These are phyloP conservation scores for Tetracentron sinense DNA, from an alignment of 164 flowering plant genomes.

Conservation along the genomic window DNA sequence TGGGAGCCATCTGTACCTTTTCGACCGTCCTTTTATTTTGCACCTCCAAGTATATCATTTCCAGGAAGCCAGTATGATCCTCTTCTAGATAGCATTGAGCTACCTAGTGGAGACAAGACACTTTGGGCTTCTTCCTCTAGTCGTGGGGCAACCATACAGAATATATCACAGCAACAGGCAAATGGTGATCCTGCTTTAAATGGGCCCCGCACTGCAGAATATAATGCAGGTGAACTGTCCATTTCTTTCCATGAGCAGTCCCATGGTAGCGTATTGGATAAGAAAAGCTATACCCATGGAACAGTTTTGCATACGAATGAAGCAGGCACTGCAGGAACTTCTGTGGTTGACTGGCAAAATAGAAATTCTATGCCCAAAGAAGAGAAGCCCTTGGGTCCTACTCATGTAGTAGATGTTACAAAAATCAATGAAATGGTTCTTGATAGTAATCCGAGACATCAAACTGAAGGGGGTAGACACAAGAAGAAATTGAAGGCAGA, in stretches of 20 bases:
- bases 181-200: constrained; percentile 25
- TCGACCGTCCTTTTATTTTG: constrained; percentile 52
- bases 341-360: constrained; percentile 26
- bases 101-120: constrained; percentile 22
- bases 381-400: constrained; percentile 22
- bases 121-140: constrained; percentile 24
- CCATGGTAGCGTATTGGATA: constrained; percentile 19
- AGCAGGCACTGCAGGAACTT: constrained; percentile 29
- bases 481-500: constrained; percentile 22
- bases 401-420: constrained; percentile 23
- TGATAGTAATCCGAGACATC: constrained; percentile 20
- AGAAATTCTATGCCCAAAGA: constrained; percentile 16
- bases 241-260: constrained; percentile 19
- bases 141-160: constrained; percentile 15
- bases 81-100: constrained; percentile 61
- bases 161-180: constrained; percentile 20
- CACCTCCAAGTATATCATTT: constrained; percentile 33
- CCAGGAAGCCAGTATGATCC: constrained; percentile 59
- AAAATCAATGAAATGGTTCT: constrained; percentile 10
- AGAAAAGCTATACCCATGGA: constrained; percentile 17
- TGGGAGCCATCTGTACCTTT: constrained; percentile 87
- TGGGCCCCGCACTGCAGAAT: constrained; percentile 13
- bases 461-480: constrained; percentile 22
- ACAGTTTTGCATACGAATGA: constrained; percentile 15
- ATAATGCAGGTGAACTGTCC: constrained; percentile 19